Conservation (phyloP, 176 grass and related monocot genomes). For the Hyparrhenia diplandra region DNA sequence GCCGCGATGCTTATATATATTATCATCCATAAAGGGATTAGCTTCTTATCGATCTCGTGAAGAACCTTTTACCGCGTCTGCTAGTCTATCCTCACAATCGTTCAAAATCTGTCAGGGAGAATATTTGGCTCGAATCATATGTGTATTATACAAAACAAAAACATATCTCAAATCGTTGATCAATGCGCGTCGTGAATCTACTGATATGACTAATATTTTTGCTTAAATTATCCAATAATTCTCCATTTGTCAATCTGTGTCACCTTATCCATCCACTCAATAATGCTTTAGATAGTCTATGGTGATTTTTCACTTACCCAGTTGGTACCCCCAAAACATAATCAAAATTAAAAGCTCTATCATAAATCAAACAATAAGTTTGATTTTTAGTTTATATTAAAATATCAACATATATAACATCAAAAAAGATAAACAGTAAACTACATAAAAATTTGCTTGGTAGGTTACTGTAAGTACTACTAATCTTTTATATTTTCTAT, state of each 20-base stretch:
- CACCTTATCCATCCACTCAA: slow-evolving; percentile 3
- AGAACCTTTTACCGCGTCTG: too few relatives aligned
- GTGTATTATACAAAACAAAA: slow-evolving; percentile 13
- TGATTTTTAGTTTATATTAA: background rate
- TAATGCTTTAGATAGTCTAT: slow-evolving; percentile 1
- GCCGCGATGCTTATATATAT: too few relatives aligned
- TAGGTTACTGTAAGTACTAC: too few relatives aligned
- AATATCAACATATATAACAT: background rate
- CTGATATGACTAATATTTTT: slow-evolving; percentile 19
- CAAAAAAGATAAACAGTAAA: background rate
- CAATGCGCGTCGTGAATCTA: background rate
- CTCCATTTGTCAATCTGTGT: background rate
- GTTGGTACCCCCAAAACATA: background rate
- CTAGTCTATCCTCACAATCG: background rate
- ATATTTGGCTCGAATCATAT: background rate
- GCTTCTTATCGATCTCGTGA: too few relatives aligned
- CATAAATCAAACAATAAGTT: background rate
- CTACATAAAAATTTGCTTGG: too few relatives aligned
- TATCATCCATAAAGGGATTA: too few relatives aligned
- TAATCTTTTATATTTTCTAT: too few relatives aligned
- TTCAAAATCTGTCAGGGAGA: background rate
- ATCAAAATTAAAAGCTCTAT: background rate
- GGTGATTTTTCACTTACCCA: background rate
- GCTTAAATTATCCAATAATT: slow-evolving; percentile 1
- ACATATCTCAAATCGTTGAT: background rate